phyloP scores from a whole-genome alignment of 495 filamentous ascomycete species.

The Penicillium cinerascens region DNA sequence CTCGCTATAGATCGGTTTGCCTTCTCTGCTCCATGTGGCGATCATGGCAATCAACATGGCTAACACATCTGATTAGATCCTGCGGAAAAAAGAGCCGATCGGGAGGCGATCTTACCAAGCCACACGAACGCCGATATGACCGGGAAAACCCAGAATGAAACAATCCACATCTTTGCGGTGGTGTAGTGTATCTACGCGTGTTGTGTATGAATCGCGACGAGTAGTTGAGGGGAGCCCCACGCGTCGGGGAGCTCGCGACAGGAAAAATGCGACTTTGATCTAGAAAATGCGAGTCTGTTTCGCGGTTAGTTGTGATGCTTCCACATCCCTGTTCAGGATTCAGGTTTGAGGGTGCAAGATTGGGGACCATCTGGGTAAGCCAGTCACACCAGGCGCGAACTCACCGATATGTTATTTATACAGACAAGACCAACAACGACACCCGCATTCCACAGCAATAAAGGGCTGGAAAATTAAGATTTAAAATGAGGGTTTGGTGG shows the following conservation, averaged over 20 bases:
- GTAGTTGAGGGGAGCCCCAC: too few relatives aligned
- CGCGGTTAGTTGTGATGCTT: neutral
- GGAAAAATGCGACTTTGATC: neutral
- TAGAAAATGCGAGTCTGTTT: neutral
- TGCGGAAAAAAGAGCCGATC: constrained; percentile 8
- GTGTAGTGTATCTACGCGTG: neutral
- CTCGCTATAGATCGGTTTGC: constrained; percentile 58
- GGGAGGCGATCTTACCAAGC: constrained; percentile 55
- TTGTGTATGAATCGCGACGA: neutral
- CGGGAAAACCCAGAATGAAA: constrained; percentile 72
- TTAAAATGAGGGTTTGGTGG: constrained; percentile 11
- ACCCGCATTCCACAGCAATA: constrained; percentile 5
- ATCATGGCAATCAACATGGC: constrained; percentile 69
- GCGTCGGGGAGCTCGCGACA: neutral
- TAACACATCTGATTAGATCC: constrained; percentile 21
- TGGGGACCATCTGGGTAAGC: neutral
- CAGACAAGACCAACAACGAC: neutral
- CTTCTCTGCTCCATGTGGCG: constrained; percentile 62
- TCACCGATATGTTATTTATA: neutral
- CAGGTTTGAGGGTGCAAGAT: neutral
- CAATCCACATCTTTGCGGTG: constrained; percentile 42
- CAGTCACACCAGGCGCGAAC: neutral
- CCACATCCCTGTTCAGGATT: neutral
- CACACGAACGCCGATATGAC: constrained; percentile 76
- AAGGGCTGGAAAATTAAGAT: constrained; percentile 8